These are phyloP conservation scores for Penicillium lagena DNA, from an alignment of 495 filamentous ascomycete species.

Conservation along the genomic window DNA sequence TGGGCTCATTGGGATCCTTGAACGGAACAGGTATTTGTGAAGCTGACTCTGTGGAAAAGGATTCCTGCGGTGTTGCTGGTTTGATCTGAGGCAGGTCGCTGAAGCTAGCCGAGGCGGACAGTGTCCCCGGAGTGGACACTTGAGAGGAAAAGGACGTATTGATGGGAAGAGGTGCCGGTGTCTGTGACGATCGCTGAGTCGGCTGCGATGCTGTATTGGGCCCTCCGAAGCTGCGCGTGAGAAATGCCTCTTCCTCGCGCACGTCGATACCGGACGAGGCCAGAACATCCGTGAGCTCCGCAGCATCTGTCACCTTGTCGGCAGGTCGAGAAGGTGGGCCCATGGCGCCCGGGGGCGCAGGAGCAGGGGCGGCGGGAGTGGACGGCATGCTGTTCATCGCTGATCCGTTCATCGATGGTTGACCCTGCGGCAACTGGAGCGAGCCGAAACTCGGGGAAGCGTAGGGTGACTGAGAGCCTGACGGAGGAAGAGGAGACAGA, in stretches of 20 bases:
- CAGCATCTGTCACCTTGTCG: constrained; percentile 61
- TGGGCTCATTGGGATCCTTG: constrained; percentile 36
- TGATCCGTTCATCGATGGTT: constrained; percentile 26
- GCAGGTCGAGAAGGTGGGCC: constrained; percentile 71
- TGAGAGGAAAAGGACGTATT: constrained; percentile 37
- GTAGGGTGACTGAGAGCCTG: constrained; percentile 44
- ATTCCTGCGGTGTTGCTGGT: constrained; percentile 24
- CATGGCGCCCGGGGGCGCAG: constrained; percentile 55
- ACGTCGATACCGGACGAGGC: constrained; percentile 76
- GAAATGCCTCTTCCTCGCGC: constrained; percentile 69
- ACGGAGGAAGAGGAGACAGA: constrained; percentile 58
- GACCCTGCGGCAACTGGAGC: constrained; percentile 28
- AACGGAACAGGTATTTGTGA: constrained; percentile 26
- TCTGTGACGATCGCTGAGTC: constrained; percentile 36
- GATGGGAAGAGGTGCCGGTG: constrained; percentile 30
- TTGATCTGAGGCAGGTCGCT: constrained; percentile 29
- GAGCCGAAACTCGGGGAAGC: constrained; percentile 13
- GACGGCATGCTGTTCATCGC: constrained; percentile 26
- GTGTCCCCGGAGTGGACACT: constrained; percentile 31
- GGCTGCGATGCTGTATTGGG: constrained; percentile 35
- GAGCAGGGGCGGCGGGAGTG: constrained; percentile 20
- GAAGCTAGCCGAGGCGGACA: constrained; percentile 33
- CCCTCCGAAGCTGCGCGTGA: constrained; percentile 55
- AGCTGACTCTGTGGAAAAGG: constrained; percentile 24
- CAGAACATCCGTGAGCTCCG: constrained; percentile 70